These are phyloP conservation scores for Nannizzia gypsea DNA, from an alignment of 2,329 filamentous ascomycete species.

Conservation along the genomic window DNA sequence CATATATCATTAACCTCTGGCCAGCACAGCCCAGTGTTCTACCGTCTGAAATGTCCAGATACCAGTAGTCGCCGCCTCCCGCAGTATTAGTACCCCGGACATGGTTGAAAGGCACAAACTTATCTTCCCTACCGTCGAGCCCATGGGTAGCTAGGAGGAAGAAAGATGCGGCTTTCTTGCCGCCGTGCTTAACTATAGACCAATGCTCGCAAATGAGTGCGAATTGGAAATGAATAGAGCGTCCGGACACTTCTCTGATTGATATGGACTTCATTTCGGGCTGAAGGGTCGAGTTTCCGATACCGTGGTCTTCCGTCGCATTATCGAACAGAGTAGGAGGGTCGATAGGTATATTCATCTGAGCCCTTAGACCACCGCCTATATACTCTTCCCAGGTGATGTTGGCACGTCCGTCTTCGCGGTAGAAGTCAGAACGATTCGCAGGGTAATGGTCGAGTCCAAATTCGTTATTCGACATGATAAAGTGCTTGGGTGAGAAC, in stretches of 20 bases:
- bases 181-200: constrained; percentile 54
- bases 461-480: constrained; percentile 64
- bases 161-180: constrained; percentile 53
- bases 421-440: constrained; percentile 54
- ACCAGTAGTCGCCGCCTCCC: constrained; percentile 71
- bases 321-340: constrained; percentile 38
- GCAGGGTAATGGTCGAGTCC: constrained; percentile 67
- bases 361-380: constrained; percentile 43
- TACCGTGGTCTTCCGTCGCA: constrained; percentile 38
- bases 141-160: constrained; percentile 59
- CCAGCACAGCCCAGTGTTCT: constrained; percentile 56
- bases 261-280: constrained; percentile 51
- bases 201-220: constrained; percentile 71
- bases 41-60: constrained; percentile 57
- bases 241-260: constrained; percentile 40
- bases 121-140: constrained; percentile 53
- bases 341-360: constrained; percentile 30
- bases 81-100: constrained; percentile 26
- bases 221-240: constrained; percentile 65
- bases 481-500: constrained; percentile 54
- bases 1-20: constrained; percentile 53
- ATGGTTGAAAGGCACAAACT: constrained; percentile 55
- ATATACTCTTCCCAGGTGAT: constrained; percentile 75
- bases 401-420: constrained; percentile 52
- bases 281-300: constrained; percentile 47